Evolutionary conservation across 2,329 filamentous ascomycete species (phyloP).

Genomic region (Clonostachys sp.): DNA sequence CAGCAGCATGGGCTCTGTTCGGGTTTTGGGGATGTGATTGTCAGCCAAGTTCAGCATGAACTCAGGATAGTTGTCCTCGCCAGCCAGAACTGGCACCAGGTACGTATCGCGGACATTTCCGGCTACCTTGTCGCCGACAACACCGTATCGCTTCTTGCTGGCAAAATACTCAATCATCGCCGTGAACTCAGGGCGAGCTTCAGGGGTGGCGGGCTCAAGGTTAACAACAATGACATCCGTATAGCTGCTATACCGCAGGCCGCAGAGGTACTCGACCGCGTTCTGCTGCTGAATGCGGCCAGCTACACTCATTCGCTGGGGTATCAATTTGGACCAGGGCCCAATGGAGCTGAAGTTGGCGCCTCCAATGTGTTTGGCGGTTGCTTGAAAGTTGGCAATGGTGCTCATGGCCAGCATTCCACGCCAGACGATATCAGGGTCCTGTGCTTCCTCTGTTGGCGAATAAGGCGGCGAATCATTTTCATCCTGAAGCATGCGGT

Average conservation of each 20-base stretch:
- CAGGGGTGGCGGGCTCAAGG: conserved; percentile 57
- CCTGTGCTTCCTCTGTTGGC: conserved; percentile 63
- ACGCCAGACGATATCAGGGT: conserved; percentile 73
- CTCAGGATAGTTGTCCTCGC: conserved; percentile 67
- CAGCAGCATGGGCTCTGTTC: conserved; percentile 73
- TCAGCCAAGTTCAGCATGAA: conserved; percentile 88
- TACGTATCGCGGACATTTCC: conserved; percentile 86
- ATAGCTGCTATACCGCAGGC: conserved; percentile 73
- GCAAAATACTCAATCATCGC: conserved; percentile 85
- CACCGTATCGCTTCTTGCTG: conserved; percentile 77
- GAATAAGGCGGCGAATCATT: conserved; percentile 80
- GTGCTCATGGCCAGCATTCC: conserved; percentile 73
- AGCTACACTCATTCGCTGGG: conserved; percentile 63
- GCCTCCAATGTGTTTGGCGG: conserved; percentile 80
- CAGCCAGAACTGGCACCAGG: conserved; percentile 77
- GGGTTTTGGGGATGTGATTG: conserved; percentile 68
- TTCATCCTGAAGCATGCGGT: conserved; percentile 79
- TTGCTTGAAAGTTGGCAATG: conserved; percentile 69
- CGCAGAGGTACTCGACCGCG: conserved; percentile 87
- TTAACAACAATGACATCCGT: conserved; percentile 83
- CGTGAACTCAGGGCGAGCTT: conserved; percentile 57
- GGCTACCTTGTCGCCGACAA: conserved; percentile 71
- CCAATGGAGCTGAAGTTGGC: conserved; percentile 63
- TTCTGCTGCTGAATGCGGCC: conserved; percentile 78
- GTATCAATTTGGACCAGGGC: conserved; percentile 71